Evolutionary conservation across 495 filamentous ascomycete genomes (phyloP), one percentile per base, ranked within the genome.

Genomic region (Aspergillus ostianus): DNA sequence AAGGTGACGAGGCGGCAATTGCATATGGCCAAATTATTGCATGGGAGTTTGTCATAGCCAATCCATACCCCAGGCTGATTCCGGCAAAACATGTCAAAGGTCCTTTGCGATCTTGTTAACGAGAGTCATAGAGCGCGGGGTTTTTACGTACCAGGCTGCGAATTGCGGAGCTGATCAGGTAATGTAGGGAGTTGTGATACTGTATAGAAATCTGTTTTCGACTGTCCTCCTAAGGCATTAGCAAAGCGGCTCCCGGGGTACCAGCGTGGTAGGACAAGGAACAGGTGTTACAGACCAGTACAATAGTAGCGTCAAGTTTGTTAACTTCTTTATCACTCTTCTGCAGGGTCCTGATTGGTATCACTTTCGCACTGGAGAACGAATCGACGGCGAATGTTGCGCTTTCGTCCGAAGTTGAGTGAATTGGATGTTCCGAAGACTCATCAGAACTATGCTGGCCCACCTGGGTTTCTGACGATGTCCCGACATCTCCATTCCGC

Each of bases 21-120:
- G 73, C 85, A 70, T 97, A 98, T 52, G 90, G 87, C 94, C 94
- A 99, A 49, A 96, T 84, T 46, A 91, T 82, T 51, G 92, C 95
- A 65, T 91, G 83, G 2, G 84, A 85, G 51, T 87, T 84, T 9
- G 92, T 94, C 52, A 97, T 78, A 41, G 85, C 85, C 36, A 98
- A 78, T 44, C 89, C 95, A 70, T 92, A 89, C 48, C 87, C 85
- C 53, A 79, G 82, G n/a, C 78, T 73, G 1, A 83, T 77, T 65
- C 87, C 84, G 64, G 90, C 81, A 30, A 84, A 84, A 62, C 88
- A 89, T 50, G 59, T 65, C 46, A 72, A 67, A 21, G 64, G 57
- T 50, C 67, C 76, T 80, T 57, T n/a, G 51, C 45, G 30, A 52
- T 8, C 50, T 13, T 55, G 58, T 70, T 64, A 76, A 56, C 58